These are phyloP conservation scores for Syzygium malaccense DNA, from an alignment of 441 rosid species.

Conservation along the genomic window DNA sequence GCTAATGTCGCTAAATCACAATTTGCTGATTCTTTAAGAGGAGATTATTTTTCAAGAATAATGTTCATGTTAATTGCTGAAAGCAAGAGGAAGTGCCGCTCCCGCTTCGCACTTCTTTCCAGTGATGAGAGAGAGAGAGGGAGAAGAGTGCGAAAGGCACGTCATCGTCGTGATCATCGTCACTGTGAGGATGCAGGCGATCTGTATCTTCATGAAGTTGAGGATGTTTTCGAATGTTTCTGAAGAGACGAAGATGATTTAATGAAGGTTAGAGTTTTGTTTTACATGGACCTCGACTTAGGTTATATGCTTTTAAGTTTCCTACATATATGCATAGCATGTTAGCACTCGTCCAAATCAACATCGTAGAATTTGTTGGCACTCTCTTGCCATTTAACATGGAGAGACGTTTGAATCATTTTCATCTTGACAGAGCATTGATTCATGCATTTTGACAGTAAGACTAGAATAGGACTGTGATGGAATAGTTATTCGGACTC, in stretches of 20 bases:
- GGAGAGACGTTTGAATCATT: neutral
- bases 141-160: neutral
- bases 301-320: conserved; percentile 47
- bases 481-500: neutral
- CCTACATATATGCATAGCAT: conserved; percentile 74
- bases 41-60: neutral
- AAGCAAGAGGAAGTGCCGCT: neutral
- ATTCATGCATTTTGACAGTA: neutral
- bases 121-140: neutral
- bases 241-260: neutral
- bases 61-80: neutral
- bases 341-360: conserved; percentile 52
- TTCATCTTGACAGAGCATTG: neutral
- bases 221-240: neutral
- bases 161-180: neutral
- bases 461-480: neutral
- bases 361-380: conserved; percentile 73
- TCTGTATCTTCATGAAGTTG: neutral
- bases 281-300: conserved; percentile 63
- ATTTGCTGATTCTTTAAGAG: neutral
- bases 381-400: neutral
- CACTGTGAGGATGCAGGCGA: neutral
- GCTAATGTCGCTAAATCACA: neutral
- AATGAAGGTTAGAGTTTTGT: conserved; percentile 27
- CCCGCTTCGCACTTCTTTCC: neutral